Percentiles rank a stretch among this genome's conserved stretches.
These are phyloP conservation scores for Solanum okadae DNA, from an alignment of 257 asterid species.

Conservation along the genomic window DNA sequence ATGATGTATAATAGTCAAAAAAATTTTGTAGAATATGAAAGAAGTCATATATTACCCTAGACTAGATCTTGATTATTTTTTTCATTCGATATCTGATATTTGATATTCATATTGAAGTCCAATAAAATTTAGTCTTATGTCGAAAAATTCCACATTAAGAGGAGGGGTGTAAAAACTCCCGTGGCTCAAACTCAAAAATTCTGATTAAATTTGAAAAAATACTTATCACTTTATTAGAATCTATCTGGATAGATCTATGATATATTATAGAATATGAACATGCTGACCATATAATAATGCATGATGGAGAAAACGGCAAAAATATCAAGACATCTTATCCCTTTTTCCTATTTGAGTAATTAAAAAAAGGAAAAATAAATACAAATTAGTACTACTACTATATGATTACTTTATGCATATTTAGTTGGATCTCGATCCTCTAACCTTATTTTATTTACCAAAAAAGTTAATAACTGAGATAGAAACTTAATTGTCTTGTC, in stretches of 20 bases:
- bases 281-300: not conserved
- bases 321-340: not conserved
- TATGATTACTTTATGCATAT: not conserved
- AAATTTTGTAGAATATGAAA: not conserved
- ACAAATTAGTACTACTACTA: not conserved
- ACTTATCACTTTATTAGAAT: too few species aligned
- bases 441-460: not conserved
- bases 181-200: fast-evolving
- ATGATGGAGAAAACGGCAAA: not conserved
- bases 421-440: not conserved
- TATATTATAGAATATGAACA: not conserved
- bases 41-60: not conserved
- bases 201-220: fast-evolving
- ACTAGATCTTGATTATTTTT: not conserved
- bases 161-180: too few species aligned
- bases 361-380: not conserved
- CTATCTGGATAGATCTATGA: too few species aligned
- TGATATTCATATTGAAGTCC: fast-evolving
- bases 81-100: too few species aligned
- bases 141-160: too few species aligned
- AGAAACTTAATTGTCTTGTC: not conserved
- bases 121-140: too few species aligned
- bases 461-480: not conserved
- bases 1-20: not conserved
- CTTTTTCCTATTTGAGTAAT: not conserved